Evolutionary conservation across 768 basidiomycete species (phyloP), one percentile per base, ranked within the genome.

Genomic region (Mycena haematopus): DNA sequence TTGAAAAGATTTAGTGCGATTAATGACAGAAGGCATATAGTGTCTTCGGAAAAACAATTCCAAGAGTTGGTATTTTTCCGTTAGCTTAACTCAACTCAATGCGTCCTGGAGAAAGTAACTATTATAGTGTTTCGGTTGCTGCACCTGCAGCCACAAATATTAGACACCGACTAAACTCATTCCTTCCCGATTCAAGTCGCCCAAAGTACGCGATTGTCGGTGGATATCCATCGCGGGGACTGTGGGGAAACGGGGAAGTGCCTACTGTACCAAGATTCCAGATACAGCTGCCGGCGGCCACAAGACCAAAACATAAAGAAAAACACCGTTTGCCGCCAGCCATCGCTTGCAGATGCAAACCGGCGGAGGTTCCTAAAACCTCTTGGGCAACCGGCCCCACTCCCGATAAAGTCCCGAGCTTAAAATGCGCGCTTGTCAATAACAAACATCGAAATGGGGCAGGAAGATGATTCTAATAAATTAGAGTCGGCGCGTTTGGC

Each of bases 371-470:
- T 52, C 36, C 21, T 11, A 11, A 29, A 49, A 52, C 38, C 51
- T 54, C 36, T 27, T 49, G n/a, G 60, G 54, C 21, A 52, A 17
- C 27, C 40, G 60, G 54, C 40, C 52, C 29, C 49, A 22, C 31
- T 45, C 31, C 60, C 60, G 60, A 62, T 33, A 19, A 62, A 62
- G 24, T 35, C 14, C 60, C 60, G 60, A 33, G 19, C 19, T 24
- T 36, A n/a, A 54, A 46, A 53, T 29, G 21, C 29, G 46, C 36
- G 24, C 10, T 33, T 27, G 29, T 35, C 21, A 27, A 33, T 35
- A 2, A 0, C 46, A 24, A n/a, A 42, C 52, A 5, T 55, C 31
- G 40, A 29, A 45, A 46, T 56, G 21, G 55, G 33, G n/a, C 36
- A 24, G 24, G 19, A 31, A n/a, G 15, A n/a, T 22, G 42, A 17